phyloP scores from a whole-genome alignment of 129 eudicot species.

The Helianthus annuus region HanXRQr2.0-SUNRISE NC_035440.2:107542075-107542574 shows the following conservation, averaged over 20 bases:
- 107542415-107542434: neutral
- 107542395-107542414: constrained; percentile 46
- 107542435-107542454: neutral
- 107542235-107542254: too few relatives aligned
- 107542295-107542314: constrained; percentile 38
- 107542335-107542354: constrained; percentile 42
- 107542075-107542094: too few relatives aligned
- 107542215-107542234: too few relatives aligned
- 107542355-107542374: constrained; percentile 52
- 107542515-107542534: too few relatives aligned
- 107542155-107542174: constrained; percentile 70
- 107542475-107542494: neutral
- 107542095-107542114: constrained; percentile 36
- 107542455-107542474: neutral
- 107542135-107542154: constrained; percentile 32
- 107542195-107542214: too few relatives aligned
- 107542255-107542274: neutral
- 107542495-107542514: too few relatives aligned
- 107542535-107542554: too few relatives aligned
- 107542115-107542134: too few relatives aligned
- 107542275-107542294: constrained; percentile 21
- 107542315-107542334: neutral
- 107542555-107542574: too few relatives aligned
- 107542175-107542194: too few relatives aligned
- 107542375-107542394: constrained; percentile 47